Evolutionary conservation across 371 early-diverging fungal species (phyloP), one percentile per base, ranked within the genome.

Genomic region (Coemansia sp.): DNA sequence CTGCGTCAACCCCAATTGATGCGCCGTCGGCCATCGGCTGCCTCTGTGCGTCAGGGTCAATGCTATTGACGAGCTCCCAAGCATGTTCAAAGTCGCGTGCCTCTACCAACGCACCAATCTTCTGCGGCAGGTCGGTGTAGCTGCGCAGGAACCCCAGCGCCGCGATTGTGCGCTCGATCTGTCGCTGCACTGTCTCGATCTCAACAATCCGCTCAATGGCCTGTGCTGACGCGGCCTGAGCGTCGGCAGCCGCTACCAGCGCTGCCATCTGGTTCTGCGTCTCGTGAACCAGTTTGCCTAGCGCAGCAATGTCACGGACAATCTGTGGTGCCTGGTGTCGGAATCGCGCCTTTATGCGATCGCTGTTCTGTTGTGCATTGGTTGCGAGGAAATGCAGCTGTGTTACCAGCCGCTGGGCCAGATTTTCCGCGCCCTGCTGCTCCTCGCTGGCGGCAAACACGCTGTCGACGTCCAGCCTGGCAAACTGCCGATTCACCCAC

Each of bases 361-460:
- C 74, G 62, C 56, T 72, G 48, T 59, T 61, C 29, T 72, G 74
- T 44, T 72, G 74, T 1, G 74, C 55, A 31, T 57, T 70, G 4
- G 74, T 70, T 1, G 74, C 74, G 14, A 72, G 66, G 46, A 70
- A 59, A 10, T 72, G 74, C 34, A 72, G 46, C 60, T 72, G 70
- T 4, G 74, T 72, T 1, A 69, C 60, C 32, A 72, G 71, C 46
- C 61, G 61, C 53, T 72, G 71, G 7, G 65, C 36, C 32, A 55
- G 58, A 29, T 31, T 38, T 16, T 67, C 62, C 16, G 51, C 36
- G 18, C 32, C 37, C 43, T 43, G 43, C 16, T 8, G 14, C 11
- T 29, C 24, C 24, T 24, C 24, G 24, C 24, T 24, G 24, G 24
- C 24, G 24, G 24, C 24, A 24, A 24, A 24, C 24, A 16, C 38